A percentile compares a stretch with the other conserved stretches of the same genome.
Evolutionary conservation across 2,329 filamentous ascomycete species (phyloP).

Genomic region (Colletotrichum zoysiae): DNA sequence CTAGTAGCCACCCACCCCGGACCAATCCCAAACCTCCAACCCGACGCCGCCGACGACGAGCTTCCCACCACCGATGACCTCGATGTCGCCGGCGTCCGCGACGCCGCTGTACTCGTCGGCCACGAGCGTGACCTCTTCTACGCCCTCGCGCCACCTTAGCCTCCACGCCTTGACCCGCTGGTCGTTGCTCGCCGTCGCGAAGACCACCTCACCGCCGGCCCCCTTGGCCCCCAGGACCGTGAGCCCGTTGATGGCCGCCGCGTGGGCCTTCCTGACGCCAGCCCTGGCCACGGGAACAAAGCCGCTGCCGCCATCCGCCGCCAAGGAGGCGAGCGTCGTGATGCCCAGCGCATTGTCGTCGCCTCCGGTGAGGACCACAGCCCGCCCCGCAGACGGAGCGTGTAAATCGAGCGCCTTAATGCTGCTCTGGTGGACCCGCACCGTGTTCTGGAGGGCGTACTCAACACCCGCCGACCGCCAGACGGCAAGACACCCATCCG

Average conservation of each 20-base stretch:
- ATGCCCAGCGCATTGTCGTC: constrained; percentile 87
- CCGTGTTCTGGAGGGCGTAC: constrained; percentile 50
- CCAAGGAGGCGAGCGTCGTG: constrained; percentile 56
- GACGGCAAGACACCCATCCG: constrained; percentile 81
- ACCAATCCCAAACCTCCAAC: constrained; percentile 58
- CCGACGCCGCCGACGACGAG: constrained; percentile 61
- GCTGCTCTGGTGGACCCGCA: constrained; percentile 80
- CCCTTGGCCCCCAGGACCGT: constrained; percentile 50
- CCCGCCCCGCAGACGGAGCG: constrained; percentile 49
- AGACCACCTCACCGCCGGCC: constrained; percentile 28
- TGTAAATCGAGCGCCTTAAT: constrained; percentile 74
- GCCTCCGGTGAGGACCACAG: constrained; percentile 79
- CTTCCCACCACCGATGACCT: constrained; percentile 49
- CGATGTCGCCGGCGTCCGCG: constrained; percentile 69
- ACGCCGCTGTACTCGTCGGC: constrained; percentile 69
- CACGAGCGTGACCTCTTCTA: constrained; percentile 53
- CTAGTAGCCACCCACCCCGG: constrained; percentile 2
- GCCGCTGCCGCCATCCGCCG: constrained; percentile 16
- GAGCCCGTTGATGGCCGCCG: constrained; percentile 76
- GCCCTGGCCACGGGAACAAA: constrained; percentile 45
- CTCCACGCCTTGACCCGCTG: constrained; percentile 71
- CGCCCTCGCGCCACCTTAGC: constrained; percentile 45
- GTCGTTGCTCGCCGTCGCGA: constrained; percentile 68
- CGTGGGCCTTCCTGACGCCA: constrained; percentile 71
- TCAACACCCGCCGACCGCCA: constrained; percentile 57